Evolutionary conservation across 2,329 filamentous ascomycete species (phyloP).

Genomic region (Neofusicoccum cordaticola): DNA sequence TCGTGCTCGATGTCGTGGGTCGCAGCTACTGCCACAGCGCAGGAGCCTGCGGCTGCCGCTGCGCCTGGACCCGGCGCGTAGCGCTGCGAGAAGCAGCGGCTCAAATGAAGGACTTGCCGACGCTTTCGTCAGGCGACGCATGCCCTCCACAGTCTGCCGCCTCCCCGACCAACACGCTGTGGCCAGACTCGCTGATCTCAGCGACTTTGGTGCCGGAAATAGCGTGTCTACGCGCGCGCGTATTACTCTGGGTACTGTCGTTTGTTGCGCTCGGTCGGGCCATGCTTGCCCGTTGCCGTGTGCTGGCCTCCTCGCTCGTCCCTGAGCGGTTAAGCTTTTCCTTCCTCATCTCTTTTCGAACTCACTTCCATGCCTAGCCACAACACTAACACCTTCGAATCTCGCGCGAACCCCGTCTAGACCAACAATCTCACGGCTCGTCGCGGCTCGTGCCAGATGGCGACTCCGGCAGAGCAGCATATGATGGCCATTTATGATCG

Average conservation of each 20-base stretch:
- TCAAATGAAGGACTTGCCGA: background rate
- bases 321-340: conserved; percentile 1
- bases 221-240: background rate
- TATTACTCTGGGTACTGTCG: background rate
- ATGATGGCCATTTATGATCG: background rate
- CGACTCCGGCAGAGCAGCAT: background rate
- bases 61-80: background rate
- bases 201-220: background rate
- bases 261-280: background rate
- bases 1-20: background rate
- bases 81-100: background rate
- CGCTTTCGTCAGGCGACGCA: background rate
- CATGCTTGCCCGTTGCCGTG: background rate
- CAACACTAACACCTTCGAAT: background rate
- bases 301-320: background rate
- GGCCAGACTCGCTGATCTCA: background rate
- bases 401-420: background rate
- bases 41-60: background rate
- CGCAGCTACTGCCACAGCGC: background rate
- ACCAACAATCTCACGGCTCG: background rate
- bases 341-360: conserved; percentile 4
- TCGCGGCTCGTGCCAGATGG: background rate
- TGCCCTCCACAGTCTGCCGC: background rate
- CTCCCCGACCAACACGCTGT: background rate
- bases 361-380: background rate